Conservation (phyloP, 352 stramenopile genomes). For the Thalassiosira mediterranea region DNA sequence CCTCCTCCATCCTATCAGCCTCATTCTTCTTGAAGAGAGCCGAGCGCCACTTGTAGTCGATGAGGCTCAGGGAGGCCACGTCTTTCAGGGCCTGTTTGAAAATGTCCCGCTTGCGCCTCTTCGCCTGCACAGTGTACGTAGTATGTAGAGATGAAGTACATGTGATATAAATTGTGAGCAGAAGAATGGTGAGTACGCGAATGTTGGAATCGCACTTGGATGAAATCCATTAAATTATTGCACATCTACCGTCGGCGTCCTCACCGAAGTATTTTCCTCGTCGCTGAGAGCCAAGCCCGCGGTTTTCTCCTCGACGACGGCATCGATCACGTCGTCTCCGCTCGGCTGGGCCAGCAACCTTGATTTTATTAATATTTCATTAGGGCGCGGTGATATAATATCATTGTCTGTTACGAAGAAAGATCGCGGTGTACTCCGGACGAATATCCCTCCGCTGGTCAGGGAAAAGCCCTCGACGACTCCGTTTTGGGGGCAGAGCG, state of each 20-base stretch:
- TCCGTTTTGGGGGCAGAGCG: not conserved
- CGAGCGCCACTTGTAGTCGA: conserved; percentile 81
- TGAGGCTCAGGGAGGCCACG: conserved; percentile 66
- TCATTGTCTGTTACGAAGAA: no score
- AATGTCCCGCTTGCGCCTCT: conserved; percentile 52
- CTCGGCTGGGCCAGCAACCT: not conserved
- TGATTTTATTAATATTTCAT: no score
- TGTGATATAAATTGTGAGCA: no score
- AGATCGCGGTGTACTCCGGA: no score
- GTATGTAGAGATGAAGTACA: not conserved
- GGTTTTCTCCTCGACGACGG: conserved; percentile 48
- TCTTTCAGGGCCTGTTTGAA: conserved; percentile 56
- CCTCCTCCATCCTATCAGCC: conserved; percentile 73
- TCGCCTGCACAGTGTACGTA: conserved; percentile 7
- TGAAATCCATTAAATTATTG: not conserved
- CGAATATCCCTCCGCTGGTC: no score
- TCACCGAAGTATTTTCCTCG: conserved; percentile 37
- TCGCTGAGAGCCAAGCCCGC: conserved; percentile 29
- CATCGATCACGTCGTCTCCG: conserved; percentile 47
- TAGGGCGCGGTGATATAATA: no score
- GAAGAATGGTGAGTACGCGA: no score
- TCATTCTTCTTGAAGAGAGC: conserved; percentile 76
- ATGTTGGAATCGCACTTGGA: no score
- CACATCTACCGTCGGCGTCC: conserved; percentile 1
- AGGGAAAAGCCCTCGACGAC: no score